A percentile compares a stretch with the other conserved stretches of the same genome.
phyloP scores from a whole-genome alignment of 768 basidiomycete genomes.

The Kwoniella sp. region DNA sequence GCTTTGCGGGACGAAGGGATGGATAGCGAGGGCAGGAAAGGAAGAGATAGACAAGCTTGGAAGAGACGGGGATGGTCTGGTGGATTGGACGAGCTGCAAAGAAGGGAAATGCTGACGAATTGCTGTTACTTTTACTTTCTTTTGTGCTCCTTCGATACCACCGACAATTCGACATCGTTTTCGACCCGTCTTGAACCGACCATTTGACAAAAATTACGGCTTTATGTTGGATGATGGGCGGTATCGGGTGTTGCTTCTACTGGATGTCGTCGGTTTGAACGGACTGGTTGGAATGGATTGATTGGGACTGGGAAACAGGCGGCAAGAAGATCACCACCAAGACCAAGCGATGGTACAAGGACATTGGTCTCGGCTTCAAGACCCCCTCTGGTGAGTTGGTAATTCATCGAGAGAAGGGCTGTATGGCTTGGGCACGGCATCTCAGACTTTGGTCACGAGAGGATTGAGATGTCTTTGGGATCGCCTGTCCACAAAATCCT shows the following conservation, averaged over 20 bases:
- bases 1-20: neutral
- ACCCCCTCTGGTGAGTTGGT: slow-evolving; percentile 66
- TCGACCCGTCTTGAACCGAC: neutral
- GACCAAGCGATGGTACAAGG: slow-evolving; percentile 99
- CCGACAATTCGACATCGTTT: slow-evolving; percentile 1
- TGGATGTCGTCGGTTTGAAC: too few species aligned
- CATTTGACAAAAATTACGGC: slow-evolving; percentile 4
- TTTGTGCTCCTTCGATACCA: neutral
- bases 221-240: slow-evolving; percentile 2
- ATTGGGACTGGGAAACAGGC: slow-evolving; percentile 59
- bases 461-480: too few species aligned
- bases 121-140: slow-evolving; percentile 11
- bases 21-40: neutral
- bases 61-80: neutral
- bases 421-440: neutral
- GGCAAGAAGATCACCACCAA: slow-evolving; percentile 90
- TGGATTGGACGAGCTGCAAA: neutral
- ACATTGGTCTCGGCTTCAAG: slow-evolving; percentile 95
- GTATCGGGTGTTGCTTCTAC: neutral
- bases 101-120: slow-evolving; percentile 19
- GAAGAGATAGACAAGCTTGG: neutral
- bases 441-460: too few species aligned
- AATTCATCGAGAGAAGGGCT: neutral
- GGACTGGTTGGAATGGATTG: neutral
- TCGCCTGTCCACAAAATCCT: too few species aligned